Conservation (phyloP, 2,329 filamentous ascomycete genomes). For the Fusarium sp. region DNA sequence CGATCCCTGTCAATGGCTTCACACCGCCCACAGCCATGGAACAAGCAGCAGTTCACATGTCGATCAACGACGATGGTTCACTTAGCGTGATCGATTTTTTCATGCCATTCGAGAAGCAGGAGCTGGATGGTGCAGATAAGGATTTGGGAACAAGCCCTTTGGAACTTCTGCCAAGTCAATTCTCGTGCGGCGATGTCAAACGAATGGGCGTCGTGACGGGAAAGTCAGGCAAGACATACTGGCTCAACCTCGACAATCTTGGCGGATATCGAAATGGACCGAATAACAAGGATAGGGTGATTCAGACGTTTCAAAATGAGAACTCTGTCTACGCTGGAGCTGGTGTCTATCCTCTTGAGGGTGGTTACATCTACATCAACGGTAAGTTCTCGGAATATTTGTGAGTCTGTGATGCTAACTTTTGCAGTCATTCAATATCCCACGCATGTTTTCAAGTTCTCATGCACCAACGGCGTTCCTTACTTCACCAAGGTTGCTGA, state of each 20-base stretch:
- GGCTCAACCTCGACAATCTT: slow-evolving; percentile 55
- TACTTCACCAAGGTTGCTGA: slow-evolving; percentile 66
- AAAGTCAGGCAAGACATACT: slow-evolving; percentile 63
- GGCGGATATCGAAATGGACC: slow-evolving; percentile 55
- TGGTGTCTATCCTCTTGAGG: slow-evolving; percentile 61
- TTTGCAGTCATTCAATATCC: slow-evolving; percentile 62
- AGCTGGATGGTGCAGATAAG: slow-evolving; percentile 62
- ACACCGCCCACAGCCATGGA: slow-evolving; percentile 56
- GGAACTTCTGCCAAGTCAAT: slow-evolving; percentile 55
- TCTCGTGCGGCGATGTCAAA: slow-evolving; percentile 57
- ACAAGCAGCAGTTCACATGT: slow-evolving; percentile 59
- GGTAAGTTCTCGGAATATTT: slow-evolving; percentile 1
- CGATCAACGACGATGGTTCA: slow-evolving; percentile 54
- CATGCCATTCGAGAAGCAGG: slow-evolving; percentile 64
- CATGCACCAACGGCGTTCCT: slow-evolving; percentile 62
- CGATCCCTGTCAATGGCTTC: slow-evolving; percentile 53
- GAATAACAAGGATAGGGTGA: slow-evolving; percentile 54
- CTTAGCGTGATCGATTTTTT: slow-evolving; percentile 64
- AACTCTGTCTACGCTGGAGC: slow-evolving; percentile 61
- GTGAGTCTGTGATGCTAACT: background rate
- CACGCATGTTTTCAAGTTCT: slow-evolving; percentile 69
- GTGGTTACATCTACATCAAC: slow-evolving; percentile 62
- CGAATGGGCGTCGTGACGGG: slow-evolving; percentile 63
- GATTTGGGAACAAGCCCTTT: slow-evolving; percentile 62
- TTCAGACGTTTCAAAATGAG: slow-evolving; percentile 58